Evolutionary conservation across 2,329 filamentous ascomycete genomes (phyloP), one percentile per base, ranked within the genome.

Genomic region (Mariannaea elegans): DNA sequence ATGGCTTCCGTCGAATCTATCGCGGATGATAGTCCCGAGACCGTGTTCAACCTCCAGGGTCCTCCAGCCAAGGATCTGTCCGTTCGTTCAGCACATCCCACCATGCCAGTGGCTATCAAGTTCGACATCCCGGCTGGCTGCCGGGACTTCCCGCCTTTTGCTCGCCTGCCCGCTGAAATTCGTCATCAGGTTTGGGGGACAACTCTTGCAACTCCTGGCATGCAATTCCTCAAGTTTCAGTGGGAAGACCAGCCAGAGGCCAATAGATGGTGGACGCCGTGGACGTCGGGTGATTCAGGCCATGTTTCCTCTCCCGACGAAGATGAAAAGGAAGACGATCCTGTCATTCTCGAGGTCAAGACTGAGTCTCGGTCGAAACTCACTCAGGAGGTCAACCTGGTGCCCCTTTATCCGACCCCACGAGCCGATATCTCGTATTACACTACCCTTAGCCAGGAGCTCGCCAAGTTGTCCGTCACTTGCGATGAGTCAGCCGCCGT

Each of bases 381-480:
- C 18, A 61, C 65, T 23, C 62, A 64, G 34, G 42, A 57, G 6
- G 68, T 61, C n/a, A 56, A 45, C 14, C 59, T 73, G 9, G 62
- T 64, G 23, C 72, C 73, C 14, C 62, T 70, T 6, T 73, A 69
- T 56, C 62, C 69, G 31, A 66, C 68, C 23, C 64, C 65, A 4
- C 56, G 71, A 57, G 73, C 75, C 42, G 73, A 77, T 41, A 66
- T 74, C 14, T 77, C 76, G 24, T 69, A 72, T 45, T 75, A 76
- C 56, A 65, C 69, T 24, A 63, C 46, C 19, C 59, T 77, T 36
- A 64, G 72, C 51, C 65, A 63, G 46, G 71, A 73, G 29, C 64
- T 76, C 27, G 49, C 60, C 31, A 70, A 60, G 18, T 65, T 75
- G 10, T 60, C 65, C 13, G 55, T 58, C 7, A 72, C 72, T 6